These are phyloP conservation scores for Aspergillus nidulans DNA, from an alignment of 495 filamentous ascomycete genomes.

Conservation along the genomic window DNA sequence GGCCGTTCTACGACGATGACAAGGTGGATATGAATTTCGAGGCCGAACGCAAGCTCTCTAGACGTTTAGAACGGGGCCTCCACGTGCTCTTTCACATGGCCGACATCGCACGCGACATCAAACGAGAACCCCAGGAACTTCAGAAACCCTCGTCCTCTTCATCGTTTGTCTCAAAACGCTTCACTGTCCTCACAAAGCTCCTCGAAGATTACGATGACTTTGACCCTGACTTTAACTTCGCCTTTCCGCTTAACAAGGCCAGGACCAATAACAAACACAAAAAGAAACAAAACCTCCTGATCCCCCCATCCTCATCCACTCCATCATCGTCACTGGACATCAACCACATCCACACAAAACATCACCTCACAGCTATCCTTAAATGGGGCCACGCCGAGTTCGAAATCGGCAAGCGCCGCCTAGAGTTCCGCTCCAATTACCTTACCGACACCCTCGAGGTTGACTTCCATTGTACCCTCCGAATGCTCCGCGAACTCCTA, in stretches of 20 bases:
- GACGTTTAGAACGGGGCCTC: conserved; percentile 24
- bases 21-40: conserved; percentile 24
- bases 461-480: conserved; percentile 27
- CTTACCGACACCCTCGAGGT: conserved; percentile 23
- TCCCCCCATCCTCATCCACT: background rate
- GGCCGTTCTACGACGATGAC: conserved; percentile 23
- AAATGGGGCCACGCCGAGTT: conserved; percentile 23
- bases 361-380: conserved; percentile 23
- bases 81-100: conserved; percentile 31
- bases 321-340: too few relatives aligned
- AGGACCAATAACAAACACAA: background rate
- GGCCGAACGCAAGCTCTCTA: conserved; percentile 22
- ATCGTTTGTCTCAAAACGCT: conserved; percentile 13
- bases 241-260: conserved; percentile 11
- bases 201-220: conserved; percentile 21
- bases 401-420: conserved; percentile 23
- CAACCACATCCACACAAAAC: background rate
- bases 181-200: conserved; percentile 15
- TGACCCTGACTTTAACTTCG: conserved; percentile 2
- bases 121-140: conserved; percentile 7
- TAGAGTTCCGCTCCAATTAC: conserved; percentile 19
- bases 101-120: conserved; percentile 22
- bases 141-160: conserved; percentile 1
- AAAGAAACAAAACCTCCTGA: background rate
- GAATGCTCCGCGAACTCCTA: conserved; percentile 28